A percentile compares a stretch with the other conserved stretches of the same genome.
Conservation (phyloP, 2,329 filamentous ascomycete genomes). For the Neonectria neomacrospora region DNA sequence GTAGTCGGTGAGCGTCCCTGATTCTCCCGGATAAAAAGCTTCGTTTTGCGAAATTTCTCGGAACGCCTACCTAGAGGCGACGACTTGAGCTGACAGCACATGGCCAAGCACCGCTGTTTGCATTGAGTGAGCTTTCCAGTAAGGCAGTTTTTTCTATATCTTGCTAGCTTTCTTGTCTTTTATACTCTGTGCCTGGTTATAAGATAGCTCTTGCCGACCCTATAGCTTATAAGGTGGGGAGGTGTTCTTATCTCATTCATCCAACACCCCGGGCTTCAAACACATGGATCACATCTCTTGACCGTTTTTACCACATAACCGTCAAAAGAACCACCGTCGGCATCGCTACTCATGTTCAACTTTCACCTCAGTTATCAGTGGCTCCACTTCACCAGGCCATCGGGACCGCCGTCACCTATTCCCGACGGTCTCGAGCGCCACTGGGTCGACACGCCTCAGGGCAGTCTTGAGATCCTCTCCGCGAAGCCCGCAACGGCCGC, state of each 20-base stretch:
- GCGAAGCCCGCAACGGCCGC: slow-evolving; percentile 46
- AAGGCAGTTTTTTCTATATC: background rate
- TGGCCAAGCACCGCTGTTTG: slow-evolving; percentile 4
- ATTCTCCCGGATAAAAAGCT: slow-evolving; percentile 14
- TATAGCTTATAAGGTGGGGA: background rate
- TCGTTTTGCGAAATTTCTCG: slow-evolving; percentile 13
- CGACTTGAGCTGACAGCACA: slow-evolving; percentile 9
- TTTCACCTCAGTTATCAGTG: slow-evolving; percentile 43
- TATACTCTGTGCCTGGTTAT: background rate
- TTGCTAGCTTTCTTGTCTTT: background rate
- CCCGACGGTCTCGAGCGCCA: slow-evolving; percentile 56
- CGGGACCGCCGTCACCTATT: slow-evolving; percentile 31
- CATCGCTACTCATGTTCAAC: slow-evolving; percentile 33
- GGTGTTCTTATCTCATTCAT: background rate
- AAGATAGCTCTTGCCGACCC: background rate
- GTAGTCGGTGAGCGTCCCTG: slow-evolving; percentile 4
- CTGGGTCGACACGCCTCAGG: slow-evolving; percentile 57
- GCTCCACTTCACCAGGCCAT: slow-evolving; percentile 41
- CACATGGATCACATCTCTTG: background rate
- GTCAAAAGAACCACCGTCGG: background rate
- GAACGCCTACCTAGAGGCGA: slow-evolving; percentile 5
- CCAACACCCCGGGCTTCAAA: background rate
- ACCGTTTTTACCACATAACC: background rate
- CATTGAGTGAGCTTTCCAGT: slow-evolving; percentile 8
- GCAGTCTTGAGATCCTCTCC: slow-evolving; percentile 61